Base-by-base conservation (phyloP, 1,284 basidiomycete species). In the Apiotrichum gamsii region DNA sequence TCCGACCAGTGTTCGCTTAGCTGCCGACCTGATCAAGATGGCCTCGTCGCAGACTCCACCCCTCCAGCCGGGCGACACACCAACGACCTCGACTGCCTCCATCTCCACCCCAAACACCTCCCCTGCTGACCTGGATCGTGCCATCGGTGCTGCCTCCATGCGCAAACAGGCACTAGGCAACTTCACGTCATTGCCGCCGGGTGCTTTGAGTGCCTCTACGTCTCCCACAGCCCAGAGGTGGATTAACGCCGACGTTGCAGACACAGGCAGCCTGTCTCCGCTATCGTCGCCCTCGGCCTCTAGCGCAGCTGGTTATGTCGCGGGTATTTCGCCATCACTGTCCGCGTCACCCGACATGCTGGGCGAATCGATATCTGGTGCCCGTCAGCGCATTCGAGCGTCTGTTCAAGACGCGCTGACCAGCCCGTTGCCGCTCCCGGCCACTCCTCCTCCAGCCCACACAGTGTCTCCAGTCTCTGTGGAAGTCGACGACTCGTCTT, bases 1-100 rank as follows among this genome's bases (percentile, higher is more conserved):
- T 2, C 77, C 77, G 0, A 76, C 76, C 1, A 72, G 74, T 8
- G 76, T 79, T 2, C 64, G 76, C n/a, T 51, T 76, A 31, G 77
- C 77, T 0, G 72, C 74, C 13, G 76, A 77, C 30, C 54, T 77
- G 18, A 61, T 72, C 47, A 68, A 67, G 52, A 61, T 52, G 23
- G 47, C 56, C 9, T 46, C 47, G 21, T 52, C 56, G 5, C 46
- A 47, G 5, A 54, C 52, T 2, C 52, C 52, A 3, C 52, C 52
- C 5, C 33, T 51, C 21, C 48, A 40, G 8, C 39, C 34, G 10
- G 20, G 24, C n/a, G 43, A 50, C 8, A 45, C 39, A 0, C 46
- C 46, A 5, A 52, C n/a, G n/a, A n/a, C 45, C 6, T 58, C 60
- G 0, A 52, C 56, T 1, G 52, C 51, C 2, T 57, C 62, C 2